Conservation (phyloP, 345 rosid genomes). For the Populus alba region DNA sequence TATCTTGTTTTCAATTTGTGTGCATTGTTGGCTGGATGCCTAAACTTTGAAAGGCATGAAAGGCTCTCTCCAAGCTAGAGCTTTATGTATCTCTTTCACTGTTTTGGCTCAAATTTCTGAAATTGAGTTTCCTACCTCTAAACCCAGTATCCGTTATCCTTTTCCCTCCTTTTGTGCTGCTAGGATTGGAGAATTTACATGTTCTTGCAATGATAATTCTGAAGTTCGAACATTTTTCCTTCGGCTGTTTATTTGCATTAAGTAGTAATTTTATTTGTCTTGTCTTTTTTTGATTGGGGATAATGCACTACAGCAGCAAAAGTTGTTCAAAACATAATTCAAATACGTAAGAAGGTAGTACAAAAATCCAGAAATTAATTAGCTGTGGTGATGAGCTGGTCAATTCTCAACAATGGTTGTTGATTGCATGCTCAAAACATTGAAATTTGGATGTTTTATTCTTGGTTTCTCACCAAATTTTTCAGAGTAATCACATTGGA, state of each 20-base stretch:
- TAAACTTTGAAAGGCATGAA: not conserved
- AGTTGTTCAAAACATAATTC: not conserved
- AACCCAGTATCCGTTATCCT: not conserved
- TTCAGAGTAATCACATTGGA: not conserved
- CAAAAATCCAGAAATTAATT: not conserved
- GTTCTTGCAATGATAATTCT: not conserved
- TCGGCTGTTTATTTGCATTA: not conserved
- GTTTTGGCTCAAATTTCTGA: not conserved
- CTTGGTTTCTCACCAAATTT: not conserved
- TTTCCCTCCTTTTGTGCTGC: not conserved
- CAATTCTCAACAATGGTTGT: not conserved
- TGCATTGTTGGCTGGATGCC: not conserved
- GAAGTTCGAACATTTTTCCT: not conserved
- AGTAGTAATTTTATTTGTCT: not conserved
- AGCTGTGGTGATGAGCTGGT: not conserved
- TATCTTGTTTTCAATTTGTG: not conserved
- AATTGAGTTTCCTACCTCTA: not conserved
- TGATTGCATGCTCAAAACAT: not conserved
- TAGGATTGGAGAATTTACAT: not conserved
- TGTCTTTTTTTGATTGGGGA: not conserved
- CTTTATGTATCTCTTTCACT: not conserved
- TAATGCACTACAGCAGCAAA: not conserved
- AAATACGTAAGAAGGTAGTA: not conserved
- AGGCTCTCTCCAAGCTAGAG: not conserved
- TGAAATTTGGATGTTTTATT: not conserved